Conservation (phyloP, 768 basidiomycete genomes). For the Podaxis pistillaris region DNA sequence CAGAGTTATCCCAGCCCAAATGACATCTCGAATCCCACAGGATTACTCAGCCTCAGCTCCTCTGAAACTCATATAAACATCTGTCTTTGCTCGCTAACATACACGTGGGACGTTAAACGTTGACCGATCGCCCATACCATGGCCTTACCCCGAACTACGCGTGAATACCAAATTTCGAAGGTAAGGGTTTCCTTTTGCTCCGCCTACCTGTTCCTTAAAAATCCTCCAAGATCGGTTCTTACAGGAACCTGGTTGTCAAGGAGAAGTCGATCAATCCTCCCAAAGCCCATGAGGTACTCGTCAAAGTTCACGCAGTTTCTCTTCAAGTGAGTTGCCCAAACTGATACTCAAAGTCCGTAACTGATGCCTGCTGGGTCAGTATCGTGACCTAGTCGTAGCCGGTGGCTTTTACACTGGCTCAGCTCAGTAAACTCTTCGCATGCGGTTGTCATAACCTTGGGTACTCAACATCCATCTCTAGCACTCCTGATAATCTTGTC, state of each 20-base stretch:
- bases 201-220: not conserved
- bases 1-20: too few species aligned
- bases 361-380: slow-evolving; percentile 26
- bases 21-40: too few species aligned
- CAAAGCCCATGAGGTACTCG: slow-evolving; percentile 47
- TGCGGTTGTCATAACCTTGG: not conserved
- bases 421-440: slow-evolving; percentile 18
- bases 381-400: slow-evolving; percentile 47
- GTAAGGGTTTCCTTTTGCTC: not conserved
- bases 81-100: too few species aligned
- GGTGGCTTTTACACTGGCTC: slow-evolving; percentile 34
- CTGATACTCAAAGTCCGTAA: not conserved
- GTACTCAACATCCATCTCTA: not conserved
- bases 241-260: slow-evolving; percentile 23
- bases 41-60: too few species aligned
- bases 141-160: not conserved
- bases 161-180: not conserved
- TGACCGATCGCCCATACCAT: not conserved
- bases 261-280: slow-evolving; percentile 29
- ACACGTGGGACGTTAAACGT: not conserved
- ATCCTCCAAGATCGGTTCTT: slow-evolving; percentile 19
- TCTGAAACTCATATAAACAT: too few species aligned
- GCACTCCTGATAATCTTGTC: slow-evolving; percentile 26
- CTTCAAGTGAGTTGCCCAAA: slow-evolving; percentile 36
- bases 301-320: slow-evolving; percentile 58